These are phyloP conservation scores for Rosa persica DNA, from an alignment of 306 rosid species.

Conservation along the genomic window DNA sequence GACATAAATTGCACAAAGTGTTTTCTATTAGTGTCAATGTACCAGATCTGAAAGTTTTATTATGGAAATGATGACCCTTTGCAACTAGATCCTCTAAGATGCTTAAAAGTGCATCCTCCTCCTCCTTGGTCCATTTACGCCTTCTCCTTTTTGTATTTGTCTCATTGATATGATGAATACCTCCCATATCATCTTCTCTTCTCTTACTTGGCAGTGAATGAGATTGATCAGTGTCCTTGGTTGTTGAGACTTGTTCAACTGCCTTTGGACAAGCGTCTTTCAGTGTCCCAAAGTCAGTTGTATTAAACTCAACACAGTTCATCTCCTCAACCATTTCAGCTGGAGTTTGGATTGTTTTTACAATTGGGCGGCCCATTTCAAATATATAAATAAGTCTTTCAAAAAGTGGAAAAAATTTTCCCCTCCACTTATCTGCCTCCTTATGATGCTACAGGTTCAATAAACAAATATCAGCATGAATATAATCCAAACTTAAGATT, in stretches of 20 bases:
- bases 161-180: not conserved
- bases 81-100: slow-evolving; percentile 23
- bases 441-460: slow-evolving; percentile 13
- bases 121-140: slow-evolving; percentile 21
- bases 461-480: not conserved
- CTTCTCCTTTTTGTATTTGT: slow-evolving; percentile 1
- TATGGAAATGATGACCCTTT: slow-evolving; percentile 8
- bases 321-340: not conserved
- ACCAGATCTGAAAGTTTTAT: slow-evolving; percentile 6
- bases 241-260: slow-evolving; percentile 1
- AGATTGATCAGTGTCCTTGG: slow-evolving; percentile 1
- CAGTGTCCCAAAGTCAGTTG: not conserved
- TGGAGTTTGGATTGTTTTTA: slow-evolving; percentile 3
- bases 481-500: not conserved
- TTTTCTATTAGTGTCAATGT: slow-evolving; percentile 20
- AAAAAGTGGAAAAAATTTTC: slow-evolving; percentile 5
- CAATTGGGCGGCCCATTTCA: not conserved
- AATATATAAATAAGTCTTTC: slow-evolving; percentile 13
- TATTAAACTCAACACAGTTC: not conserved
- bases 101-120: slow-evolving; percentile 17
- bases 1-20: slow-evolving; percentile 3
- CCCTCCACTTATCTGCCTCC: slow-evolving; percentile 16
- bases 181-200: slow-evolving; percentile 7
- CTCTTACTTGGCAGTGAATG: not conserved
- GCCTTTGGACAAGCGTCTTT: slow-evolving; percentile 2